These are phyloP conservation scores for Alternaria ventricosa DNA, from an alignment of 2,329 filamentous ascomycete species.

Conservation along the genomic window DNA sequence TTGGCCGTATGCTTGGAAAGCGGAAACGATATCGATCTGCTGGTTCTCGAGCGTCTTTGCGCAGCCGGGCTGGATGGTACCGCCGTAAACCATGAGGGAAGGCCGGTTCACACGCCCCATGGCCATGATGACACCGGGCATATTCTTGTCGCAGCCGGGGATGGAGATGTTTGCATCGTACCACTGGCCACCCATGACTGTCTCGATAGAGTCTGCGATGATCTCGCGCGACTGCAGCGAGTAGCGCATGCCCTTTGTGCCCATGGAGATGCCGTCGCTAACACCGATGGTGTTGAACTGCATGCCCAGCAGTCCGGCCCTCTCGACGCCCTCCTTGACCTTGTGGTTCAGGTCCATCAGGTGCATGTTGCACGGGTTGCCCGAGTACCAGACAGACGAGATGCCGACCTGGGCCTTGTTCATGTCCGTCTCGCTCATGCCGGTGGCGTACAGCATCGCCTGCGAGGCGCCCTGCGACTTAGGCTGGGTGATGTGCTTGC, in stretches of 20 bases:
- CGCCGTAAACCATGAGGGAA: slow-evolving; percentile 97
- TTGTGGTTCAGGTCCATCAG: slow-evolving; percentile 84
- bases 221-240: slow-evolving; percentile 93
- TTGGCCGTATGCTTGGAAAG: slow-evolving; percentile 97
- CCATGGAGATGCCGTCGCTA: slow-evolving; percentile 98
- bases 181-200: slow-evolving; percentile 98
- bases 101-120: slow-evolving; percentile 96
- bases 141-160: slow-evolving; percentile 99
- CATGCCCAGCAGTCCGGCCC: slow-evolving; percentile 85
- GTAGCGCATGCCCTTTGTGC: slow-evolving; percentile 95
- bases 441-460: slow-evolving; percentile 98
- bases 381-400: slow-evolving; percentile 96
- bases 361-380: slow-evolving; percentile 99
- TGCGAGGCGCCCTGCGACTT: slow-evolving; percentile 98
- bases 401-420: slow-evolving; percentile 97
- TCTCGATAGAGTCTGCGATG: slow-evolving; percentile 98
- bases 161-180: slow-evolving; percentile 98
- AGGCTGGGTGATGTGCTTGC: slow-evolving; percentile 86
- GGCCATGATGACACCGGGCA: slow-evolving; percentile 72
- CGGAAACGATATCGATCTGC: slow-evolving; percentile 91
- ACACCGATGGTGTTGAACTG: slow-evolving; percentile 99
- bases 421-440: slow-evolving; percentile 84
- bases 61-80: slow-evolving; percentile 91
- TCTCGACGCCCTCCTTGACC: slow-evolving; percentile 73
- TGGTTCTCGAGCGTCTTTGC: slow-evolving; percentile 71